Conservation (phyloP, 805 yeast species). For the Pichia scutulata region DNA sequence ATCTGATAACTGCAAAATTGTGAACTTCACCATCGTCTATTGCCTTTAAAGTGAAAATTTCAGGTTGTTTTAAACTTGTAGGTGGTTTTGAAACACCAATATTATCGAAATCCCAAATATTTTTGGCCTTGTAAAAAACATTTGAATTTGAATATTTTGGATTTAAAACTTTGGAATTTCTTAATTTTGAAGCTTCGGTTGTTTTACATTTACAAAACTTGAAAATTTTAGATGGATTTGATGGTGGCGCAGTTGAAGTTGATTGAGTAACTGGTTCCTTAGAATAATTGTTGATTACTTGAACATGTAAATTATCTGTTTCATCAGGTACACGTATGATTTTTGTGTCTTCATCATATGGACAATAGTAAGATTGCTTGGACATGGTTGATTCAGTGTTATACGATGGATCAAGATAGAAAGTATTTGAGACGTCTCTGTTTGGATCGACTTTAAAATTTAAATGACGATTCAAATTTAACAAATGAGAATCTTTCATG, state of each 20-base stretch:
- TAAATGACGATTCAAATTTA: no score
- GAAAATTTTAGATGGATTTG: conserved; percentile 7
- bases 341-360: conserved; percentile 12
- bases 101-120: conserved; percentile 76
- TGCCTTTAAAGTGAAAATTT: conserved; percentile 7
- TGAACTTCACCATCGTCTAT: conserved; percentile 15
- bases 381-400: not conserved
- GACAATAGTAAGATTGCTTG: conserved; percentile 9
- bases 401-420: not conserved
- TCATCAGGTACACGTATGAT: conserved; percentile 9
- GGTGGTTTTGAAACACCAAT: conserved; percentile 57
- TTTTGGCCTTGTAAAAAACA: conserved; percentile 37
- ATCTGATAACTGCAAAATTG: conserved; percentile 37
- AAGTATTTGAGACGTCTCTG: no score
- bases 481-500: no score
- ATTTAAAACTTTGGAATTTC: not conserved
- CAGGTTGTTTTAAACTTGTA: not conserved
- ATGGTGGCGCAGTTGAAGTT: not conserved
- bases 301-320: conserved; percentile 1
- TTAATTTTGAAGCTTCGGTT: not conserved
- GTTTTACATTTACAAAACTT: conserved; percentile 4
- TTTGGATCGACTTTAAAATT: no score
- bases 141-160: not conserved
- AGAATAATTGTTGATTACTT: not conserved
- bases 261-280: not conserved